These are phyloP conservation scores for Scenedesmus sp. DNA, from an alignment of 163 green algal species.

Conservation along the genomic window DNA sequence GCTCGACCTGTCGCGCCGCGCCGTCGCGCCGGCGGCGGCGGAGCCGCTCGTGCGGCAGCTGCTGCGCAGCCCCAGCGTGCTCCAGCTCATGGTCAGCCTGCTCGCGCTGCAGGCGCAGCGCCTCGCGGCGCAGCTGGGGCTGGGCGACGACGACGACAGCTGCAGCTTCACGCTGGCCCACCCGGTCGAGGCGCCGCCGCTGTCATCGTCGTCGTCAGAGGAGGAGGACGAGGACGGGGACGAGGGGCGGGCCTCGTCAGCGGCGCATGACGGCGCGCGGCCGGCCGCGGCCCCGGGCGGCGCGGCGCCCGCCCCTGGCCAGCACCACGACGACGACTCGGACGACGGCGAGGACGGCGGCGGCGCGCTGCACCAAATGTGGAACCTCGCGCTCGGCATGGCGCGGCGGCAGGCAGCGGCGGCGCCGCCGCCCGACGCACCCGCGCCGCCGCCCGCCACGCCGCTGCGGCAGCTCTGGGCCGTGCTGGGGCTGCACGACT, in stretches of 20 bases:
- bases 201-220: no score
- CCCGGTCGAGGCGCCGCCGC: no score
- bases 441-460: background rate
- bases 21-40: background rate
- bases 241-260: no score
- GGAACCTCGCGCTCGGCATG: constrained; percentile 14
- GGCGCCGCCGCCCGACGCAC: background rate
- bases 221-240: no score
- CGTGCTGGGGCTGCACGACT: background rate
- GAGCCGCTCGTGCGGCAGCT: constrained; percentile 4
- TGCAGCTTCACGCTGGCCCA: no score
- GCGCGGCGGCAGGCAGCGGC: constrained; percentile 2
- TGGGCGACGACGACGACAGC: no score
- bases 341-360: no score
- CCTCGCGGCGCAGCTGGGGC: background rate
- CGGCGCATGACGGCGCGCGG: no score
- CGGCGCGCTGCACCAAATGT: no score
- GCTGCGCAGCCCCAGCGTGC: constrained; percentile 6
- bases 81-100: constrained; percentile 16
- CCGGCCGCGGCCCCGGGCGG: no score
- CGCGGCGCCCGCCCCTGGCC: no score
- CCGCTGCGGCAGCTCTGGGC: constrained; percentile 16
- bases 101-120: constrained; percentile 7
- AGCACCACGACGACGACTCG: background rate
- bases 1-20: background rate